phyloP scores from a whole-genome alignment of 2,329 filamentous ascomycete species.

The Penicillium sumatraense region DNA sequence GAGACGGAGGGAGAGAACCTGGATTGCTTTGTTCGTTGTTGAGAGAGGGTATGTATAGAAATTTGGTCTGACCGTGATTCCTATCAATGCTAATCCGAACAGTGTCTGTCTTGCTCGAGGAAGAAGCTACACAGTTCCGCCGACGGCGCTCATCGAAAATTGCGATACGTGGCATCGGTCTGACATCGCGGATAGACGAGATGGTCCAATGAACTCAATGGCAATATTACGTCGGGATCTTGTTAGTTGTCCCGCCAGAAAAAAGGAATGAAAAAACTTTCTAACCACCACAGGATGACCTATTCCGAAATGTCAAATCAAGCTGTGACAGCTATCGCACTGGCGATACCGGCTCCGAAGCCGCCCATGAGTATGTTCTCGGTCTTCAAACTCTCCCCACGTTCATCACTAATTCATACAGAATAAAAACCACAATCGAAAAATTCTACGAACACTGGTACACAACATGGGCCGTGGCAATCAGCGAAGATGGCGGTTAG shows the following conservation, averaged over 20 bases:
- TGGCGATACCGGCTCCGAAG: slow-evolving; percentile 36
- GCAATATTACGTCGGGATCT: slow-evolving; percentile 70
- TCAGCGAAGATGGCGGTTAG: slow-evolving; percentile 59
- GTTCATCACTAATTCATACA: slow-evolving; percentile 18
- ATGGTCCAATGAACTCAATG: slow-evolving; percentile 73
- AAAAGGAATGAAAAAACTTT: neutral
- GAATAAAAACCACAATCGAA: slow-evolving; percentile 65
- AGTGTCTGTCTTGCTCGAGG: slow-evolving; percentile 72
- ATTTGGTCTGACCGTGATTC: neutral
- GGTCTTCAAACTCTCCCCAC: slow-evolving; percentile 19
- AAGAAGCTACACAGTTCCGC: slow-evolving; percentile 69
- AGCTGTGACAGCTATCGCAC: slow-evolving; percentile 42
- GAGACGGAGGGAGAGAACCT: slow-evolving; percentile 68
- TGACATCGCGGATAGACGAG: slow-evolving; percentile 66
- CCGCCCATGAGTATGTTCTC: slow-evolving; percentile 36
- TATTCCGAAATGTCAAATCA: slow-evolving; percentile 39
- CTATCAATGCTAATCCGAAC: neutral
- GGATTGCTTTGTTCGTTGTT: slow-evolving; percentile 73
- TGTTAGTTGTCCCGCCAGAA: slow-evolving; percentile 53
- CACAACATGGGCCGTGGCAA: slow-evolving; percentile 63
- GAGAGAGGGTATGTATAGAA: slow-evolving; percentile 61
- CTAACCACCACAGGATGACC: slow-evolving; percentile 33
- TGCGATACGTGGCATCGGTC: slow-evolving; percentile 73
- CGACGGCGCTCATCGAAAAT: slow-evolving; percentile 67
- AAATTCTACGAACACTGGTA: slow-evolving; percentile 70